phyloP scores from a whole-genome alignment of 495 filamentous ascomycete species.

The Mycothermus thermophilus region DNA sequence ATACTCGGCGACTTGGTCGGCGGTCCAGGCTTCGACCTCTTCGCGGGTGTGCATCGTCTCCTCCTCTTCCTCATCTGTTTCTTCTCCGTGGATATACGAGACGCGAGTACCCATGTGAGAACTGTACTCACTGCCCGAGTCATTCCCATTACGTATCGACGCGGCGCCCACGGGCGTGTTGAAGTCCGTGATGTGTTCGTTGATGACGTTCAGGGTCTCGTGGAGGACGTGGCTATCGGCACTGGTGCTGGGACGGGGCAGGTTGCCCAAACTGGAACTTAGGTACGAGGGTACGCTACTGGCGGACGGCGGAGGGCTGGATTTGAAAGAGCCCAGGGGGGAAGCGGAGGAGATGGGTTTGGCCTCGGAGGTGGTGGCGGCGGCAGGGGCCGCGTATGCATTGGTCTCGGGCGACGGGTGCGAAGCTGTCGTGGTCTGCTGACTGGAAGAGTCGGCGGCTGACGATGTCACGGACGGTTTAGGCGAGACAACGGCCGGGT shows the following conservation, averaged over 20 bases:
- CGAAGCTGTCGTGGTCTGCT: slow-evolving; percentile 15
- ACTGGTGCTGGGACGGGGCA: slow-evolving; percentile 22
- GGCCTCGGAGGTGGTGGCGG: slow-evolving; percentile 24
- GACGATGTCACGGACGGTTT: slow-evolving; percentile 20
- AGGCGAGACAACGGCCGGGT: slow-evolving; percentile 12
- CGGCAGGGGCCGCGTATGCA: no score
- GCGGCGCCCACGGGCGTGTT: slow-evolving; percentile 49
- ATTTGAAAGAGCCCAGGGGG: slow-evolving; percentile 29
- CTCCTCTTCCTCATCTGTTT: slow-evolving; percentile 61
- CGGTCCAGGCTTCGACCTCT: slow-evolving; percentile 61
- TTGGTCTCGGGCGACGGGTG: no score
- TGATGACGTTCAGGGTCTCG: slow-evolving; percentile 91
- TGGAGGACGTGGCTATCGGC: slow-evolving; percentile 76
- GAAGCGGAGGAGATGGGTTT: slow-evolving; percentile 19
- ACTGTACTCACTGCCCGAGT: slow-evolving; percentile 84
- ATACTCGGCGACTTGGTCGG: slow-evolving; percentile 69
- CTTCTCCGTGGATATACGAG: slow-evolving; percentile 82
- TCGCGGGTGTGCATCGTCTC: slow-evolving; percentile 40
- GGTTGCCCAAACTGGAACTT: slow-evolving; percentile 8
- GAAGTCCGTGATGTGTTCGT: slow-evolving; percentile 95
- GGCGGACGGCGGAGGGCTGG: slow-evolving; percentile 9
- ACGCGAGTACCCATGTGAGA: slow-evolving; percentile 59
- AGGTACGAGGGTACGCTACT: slow-evolving; percentile 11
- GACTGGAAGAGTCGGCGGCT: slow-evolving; percentile 17
- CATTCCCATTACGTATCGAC: slow-evolving; percentile 44